Evolutionary conservation across 768 basidiomycete species (phyloP).

Genomic region (Kondoa subrosea): DNA sequence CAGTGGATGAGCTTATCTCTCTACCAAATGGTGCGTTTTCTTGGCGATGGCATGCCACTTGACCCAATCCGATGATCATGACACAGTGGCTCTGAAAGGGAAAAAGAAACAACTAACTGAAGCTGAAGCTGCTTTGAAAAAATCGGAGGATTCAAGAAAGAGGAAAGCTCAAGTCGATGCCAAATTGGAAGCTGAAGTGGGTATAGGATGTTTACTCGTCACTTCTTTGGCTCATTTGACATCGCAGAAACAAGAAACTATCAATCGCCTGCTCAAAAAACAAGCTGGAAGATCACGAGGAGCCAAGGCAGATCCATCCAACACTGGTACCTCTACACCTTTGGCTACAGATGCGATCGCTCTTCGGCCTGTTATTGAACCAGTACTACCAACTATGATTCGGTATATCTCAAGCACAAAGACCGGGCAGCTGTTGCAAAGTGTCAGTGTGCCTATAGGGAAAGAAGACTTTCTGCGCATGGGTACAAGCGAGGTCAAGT

Average conservation of each 20-base stretch:
- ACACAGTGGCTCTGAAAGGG: neutral
- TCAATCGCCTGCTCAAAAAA: slow-evolving; percentile 73
- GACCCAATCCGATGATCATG: neutral
- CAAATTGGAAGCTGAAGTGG: slow-evolving; percentile 66
- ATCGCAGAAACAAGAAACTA: slow-evolving; percentile 55
- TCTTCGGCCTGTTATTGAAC: slow-evolving; percentile 17
- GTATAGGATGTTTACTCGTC: slow-evolving; percentile 8
- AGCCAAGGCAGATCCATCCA: slow-evolving; percentile 8
- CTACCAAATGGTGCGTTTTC: slow-evolving; percentile 22
- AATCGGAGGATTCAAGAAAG: slow-evolving; percentile 68
- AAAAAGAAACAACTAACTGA: slow-evolving; percentile 53
- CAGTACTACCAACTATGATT: slow-evolving; percentile 44
- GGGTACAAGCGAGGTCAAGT: neutral
- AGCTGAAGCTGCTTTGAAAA: slow-evolving; percentile 51
- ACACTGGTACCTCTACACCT: slow-evolving; percentile 3
- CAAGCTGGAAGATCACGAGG: slow-evolving; percentile 37
- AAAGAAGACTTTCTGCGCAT: neutral
- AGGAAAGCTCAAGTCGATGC: slow-evolving; percentile 64
- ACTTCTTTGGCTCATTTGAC: neutral
- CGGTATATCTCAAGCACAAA: slow-evolving; percentile 54
- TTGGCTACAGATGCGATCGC: slow-evolving; percentile 34
- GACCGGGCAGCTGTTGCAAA: slow-evolving; percentile 9
- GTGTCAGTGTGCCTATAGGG: slow-evolving; percentile 3
- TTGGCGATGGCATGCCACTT: slow-evolving; percentile 5
- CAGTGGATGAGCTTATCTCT: slow-evolving; percentile 21